Base-by-base conservation (phyloP, 2,329 filamentous ascomycete genomes). In the Stagonosporopsis cucurbitacearum region DNA sequence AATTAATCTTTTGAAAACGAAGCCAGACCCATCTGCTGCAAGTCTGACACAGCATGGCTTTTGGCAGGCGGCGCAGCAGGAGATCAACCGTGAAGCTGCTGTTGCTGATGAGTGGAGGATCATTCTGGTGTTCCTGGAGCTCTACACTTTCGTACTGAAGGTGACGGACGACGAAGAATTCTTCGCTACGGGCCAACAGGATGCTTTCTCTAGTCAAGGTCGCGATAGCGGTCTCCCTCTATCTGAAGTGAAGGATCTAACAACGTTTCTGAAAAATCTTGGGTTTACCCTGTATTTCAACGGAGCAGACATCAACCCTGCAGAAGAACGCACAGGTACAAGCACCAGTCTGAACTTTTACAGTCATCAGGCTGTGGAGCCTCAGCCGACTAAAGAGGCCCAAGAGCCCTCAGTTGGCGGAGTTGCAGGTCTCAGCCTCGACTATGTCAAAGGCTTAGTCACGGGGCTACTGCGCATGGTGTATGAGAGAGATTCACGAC, bases 81-180 rank as follows among this genome's bases (percentile, higher is more conserved):
- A 71, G 33, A 39, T 68, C 22, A 63, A 72, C 13, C 68, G 72
- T 30, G 69, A 75, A 72, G 50, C 68, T 64, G 60, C 81, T 71
- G 75, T 81, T 76, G 77, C 82, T 23, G 84, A 88, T 63, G 92
- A 98, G 70, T 99, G 95, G 95, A 88, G 89, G 17, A 88, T 95
- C 1, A 86, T 96, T 37, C 80, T 98, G 0, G 83, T 99, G 0
- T 98, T 99, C 70, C 82, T 99, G 6, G 95, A 99, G 67, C 83
- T 99, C 0, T 99, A 97, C 72, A 92, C 90, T 2, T 98, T 98
- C 71, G 86, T 97, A 2, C 80, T 98, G 12, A 90, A 95, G 65
- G 86, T 98, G 30, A 96, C 94, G 72, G 95, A 99, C 65, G 95
- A 99, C 61, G 94, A 98, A 63, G 95, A 99, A 66, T 99, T 99